Evolutionary conservation across 2,329 filamentous ascomycete genomes (phyloP).

Genomic region (Colletotrichum liriopes): DNA sequence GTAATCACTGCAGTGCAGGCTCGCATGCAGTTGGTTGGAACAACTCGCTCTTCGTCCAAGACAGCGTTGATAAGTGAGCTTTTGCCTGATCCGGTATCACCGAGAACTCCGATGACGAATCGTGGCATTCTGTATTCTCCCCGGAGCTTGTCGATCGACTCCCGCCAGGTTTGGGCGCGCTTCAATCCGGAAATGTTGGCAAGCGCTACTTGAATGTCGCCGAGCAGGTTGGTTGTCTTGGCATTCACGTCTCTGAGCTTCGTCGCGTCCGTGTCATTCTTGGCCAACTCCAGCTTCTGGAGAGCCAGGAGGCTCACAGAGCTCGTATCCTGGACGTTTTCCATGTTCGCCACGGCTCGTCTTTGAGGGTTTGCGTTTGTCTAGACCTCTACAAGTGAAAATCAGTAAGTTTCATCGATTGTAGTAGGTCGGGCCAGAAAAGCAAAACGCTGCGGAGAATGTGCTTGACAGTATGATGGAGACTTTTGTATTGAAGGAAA

Average conservation of each 20-base stretch:
- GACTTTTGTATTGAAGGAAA: no score
- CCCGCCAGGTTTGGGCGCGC: not conserved
- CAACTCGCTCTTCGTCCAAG: constrained; percentile 70
- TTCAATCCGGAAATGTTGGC: not conserved
- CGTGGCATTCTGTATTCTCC: constrained; percentile 50
- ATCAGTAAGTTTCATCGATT: not conserved
- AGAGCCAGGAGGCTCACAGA: constrained; percentile 5
- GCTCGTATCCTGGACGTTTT: no score
- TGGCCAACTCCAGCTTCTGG: constrained; percentile 6
- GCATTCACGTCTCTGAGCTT: not conserved
- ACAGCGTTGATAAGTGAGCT: constrained; percentile 75
- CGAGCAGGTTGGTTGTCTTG: not conserved
- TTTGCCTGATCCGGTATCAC: constrained; percentile 75
- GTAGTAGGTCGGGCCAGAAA: not conserved
- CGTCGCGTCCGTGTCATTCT: not conserved
- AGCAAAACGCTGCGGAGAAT: not conserved
- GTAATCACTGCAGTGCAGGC: constrained; percentile 75
- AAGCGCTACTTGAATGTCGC: not conserved
- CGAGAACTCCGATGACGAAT: constrained; percentile 70
- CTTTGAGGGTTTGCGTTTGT: not conserved
- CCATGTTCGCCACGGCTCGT: not conserved
- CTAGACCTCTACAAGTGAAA: not conserved
- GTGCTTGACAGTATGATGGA: not conserved
- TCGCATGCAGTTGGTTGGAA: constrained; percentile 66
- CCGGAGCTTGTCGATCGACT: constrained; percentile 34